phyloP scores from a whole-genome alignment of 352 stramenopile species.

The Phytopythium litorale region DNA sequence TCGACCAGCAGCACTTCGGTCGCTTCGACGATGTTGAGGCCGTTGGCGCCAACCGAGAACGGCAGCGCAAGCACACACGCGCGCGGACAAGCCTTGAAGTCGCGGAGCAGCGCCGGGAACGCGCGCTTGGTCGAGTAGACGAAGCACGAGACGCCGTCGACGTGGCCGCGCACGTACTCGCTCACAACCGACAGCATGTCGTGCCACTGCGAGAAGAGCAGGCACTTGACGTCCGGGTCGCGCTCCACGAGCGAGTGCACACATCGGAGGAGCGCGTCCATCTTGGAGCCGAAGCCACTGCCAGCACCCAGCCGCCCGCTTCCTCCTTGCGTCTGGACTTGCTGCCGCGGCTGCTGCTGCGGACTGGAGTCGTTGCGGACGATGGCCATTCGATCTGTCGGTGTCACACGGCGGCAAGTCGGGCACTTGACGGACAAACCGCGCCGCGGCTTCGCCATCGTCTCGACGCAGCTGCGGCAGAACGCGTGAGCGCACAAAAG shows the following conservation, averaged over 20 bases:
- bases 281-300: slow-evolving; percentile 63
- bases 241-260: slow-evolving; percentile 39
- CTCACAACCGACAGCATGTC: slow-evolving; percentile 70
- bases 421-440: slow-evolving; percentile 43
- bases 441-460: slow-evolving; percentile 21
- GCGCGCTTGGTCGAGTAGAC: slow-evolving; percentile 54
- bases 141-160: slow-evolving; percentile 63
- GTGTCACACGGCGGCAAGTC: slow-evolving; percentile 43
- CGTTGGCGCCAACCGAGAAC: slow-evolving; percentile 89
- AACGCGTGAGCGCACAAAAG: slow-evolving; percentile 88
- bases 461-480: slow-evolving; percentile 43
- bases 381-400: slow-evolving; percentile 16
- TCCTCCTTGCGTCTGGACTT: background rate
- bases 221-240: slow-evolving; percentile 70
- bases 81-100: slow-evolving; percentile 46
- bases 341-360: background rate
- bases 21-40: slow-evolving; percentile 91
- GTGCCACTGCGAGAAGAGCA: slow-evolving; percentile 92
- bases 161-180: slow-evolving; percentile 9
- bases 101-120: slow-evolving; percentile 35
- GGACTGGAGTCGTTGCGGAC: slow-evolving; percentile 5
- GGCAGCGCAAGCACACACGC: slow-evolving; percentile 70
- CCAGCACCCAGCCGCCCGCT: background rate
- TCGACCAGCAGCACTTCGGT: slow-evolving; percentile 92
- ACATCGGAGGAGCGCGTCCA: slow-evolving; percentile 55